phyloP scores from a whole-genome alignment of 1,139 yeast genomes.

The Taphrina populina region DNA sequence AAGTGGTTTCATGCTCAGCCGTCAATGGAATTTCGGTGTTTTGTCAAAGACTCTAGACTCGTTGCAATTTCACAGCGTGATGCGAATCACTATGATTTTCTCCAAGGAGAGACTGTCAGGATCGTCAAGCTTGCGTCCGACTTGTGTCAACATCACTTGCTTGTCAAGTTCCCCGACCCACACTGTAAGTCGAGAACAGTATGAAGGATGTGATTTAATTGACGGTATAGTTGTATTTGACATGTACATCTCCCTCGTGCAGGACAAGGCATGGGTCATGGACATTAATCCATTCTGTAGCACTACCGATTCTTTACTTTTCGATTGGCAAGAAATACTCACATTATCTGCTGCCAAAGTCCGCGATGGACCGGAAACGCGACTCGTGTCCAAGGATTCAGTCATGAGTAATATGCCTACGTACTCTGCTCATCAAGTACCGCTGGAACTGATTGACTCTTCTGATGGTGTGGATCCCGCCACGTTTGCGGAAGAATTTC shows the following conservation, averaged over 20 bases:
- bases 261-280: slow-evolving; percentile 60
- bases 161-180: slow-evolving; percentile 55
- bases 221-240: slow-evolving; percentile 65
- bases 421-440: slow-evolving; percentile 87
- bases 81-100: slow-evolving; percentile 72
- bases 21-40: slow-evolving; percentile 84
- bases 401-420: slow-evolving; percentile 67
- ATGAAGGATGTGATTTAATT: no score
- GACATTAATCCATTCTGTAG: slow-evolving; percentile 85
- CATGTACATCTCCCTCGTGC: slow-evolving; percentile 76
- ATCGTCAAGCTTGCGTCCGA: slow-evolving; percentile 54
- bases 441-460: slow-evolving; percentile 85
- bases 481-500: slow-evolving; percentile 40
- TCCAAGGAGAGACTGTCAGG: slow-evolving; percentile 52
- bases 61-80: slow-evolving; percentile 84
- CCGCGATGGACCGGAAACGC: slow-evolving; percentile 51
- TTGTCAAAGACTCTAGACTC: slow-evolving; percentile 61
- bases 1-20: slow-evolving; percentile 83
- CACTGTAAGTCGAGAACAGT: slow-evolving; percentile 48
- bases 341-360: slow-evolving; percentile 41
- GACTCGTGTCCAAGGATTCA: slow-evolving; percentile 63
- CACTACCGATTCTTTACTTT: slow-evolving; percentile 71
- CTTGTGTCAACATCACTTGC: slow-evolving; percentile 56
- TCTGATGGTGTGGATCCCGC: slow-evolving; percentile 45
- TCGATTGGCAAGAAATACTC: slow-evolving; percentile 76